These are phyloP conservation scores for Puccinia hordei DNA, from an alignment of 1,284 basidiomycete species.

Conservation along the genomic window DNA sequence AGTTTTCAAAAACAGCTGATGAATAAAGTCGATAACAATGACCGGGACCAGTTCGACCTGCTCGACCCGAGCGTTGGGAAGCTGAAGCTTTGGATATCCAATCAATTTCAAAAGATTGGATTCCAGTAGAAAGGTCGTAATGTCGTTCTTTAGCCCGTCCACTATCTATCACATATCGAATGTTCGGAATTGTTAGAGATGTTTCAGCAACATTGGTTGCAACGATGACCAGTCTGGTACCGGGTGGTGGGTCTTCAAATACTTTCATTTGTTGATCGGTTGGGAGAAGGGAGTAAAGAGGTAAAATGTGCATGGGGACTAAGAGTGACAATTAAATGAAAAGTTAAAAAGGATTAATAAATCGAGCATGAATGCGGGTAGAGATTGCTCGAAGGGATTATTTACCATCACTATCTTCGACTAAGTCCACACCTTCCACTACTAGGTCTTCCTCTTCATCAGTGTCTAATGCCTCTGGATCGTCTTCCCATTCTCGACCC, in stretches of 20 bases:
- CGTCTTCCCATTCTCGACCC: constrained; percentile 60
- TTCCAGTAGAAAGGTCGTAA: constrained; percentile 67
- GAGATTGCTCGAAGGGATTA: constrained; percentile 23
- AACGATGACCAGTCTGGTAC: constrained; percentile 70
- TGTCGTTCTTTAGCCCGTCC: constrained; percentile 78
- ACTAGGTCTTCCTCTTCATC: constrained; percentile 61
- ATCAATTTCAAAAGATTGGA: constrained; percentile 72
- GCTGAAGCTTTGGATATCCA: constrained; percentile 79
- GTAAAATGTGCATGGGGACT: constrained; percentile 73
- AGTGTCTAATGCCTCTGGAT: constrained; percentile 60
- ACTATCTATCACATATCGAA: constrained; percentile 74
- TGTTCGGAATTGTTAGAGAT: constrained; percentile 74
- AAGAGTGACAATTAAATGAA: background rate
- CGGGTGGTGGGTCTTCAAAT: constrained; percentile 69
- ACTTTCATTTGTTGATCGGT: constrained; percentile 75
- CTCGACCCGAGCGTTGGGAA: constrained; percentile 72
- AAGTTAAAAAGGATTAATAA: background rate
- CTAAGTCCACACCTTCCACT: constrained; percentile 58
- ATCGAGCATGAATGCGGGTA: background rate
- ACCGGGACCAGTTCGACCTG: constrained; percentile 74
- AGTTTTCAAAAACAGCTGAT: constrained; percentile 80
- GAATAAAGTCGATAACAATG: constrained; percentile 77
- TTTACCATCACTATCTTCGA: constrained; percentile 61
- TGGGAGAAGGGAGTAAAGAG: constrained; percentile 72
- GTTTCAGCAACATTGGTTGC: constrained; percentile 79